phyloP scores from a whole-genome alignment of 164 flowering plant species.

The Paratinospora sagittata region DNA sequence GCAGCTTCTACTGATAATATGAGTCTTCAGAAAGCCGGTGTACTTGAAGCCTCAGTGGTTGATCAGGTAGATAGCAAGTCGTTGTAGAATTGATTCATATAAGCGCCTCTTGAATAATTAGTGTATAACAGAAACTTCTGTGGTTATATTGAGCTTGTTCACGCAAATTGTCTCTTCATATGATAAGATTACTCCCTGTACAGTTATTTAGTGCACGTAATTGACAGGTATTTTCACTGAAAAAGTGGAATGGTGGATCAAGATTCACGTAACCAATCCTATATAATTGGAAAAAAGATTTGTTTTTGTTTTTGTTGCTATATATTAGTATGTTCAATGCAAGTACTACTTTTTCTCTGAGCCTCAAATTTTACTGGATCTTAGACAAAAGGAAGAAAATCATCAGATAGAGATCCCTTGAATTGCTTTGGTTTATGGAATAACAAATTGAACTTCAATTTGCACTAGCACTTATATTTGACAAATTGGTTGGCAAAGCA shows the following conservation, averaged over 20 bases:
- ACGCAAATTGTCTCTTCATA: too few species aligned
- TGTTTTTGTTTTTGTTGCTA: too few species aligned
- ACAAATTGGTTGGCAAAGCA: constrained; percentile 17
- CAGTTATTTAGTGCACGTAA: not conserved
- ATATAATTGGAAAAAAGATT: not conserved
- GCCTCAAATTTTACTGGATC: too few species aligned
- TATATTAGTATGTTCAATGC: too few species aligned
- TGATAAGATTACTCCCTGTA: too few species aligned
- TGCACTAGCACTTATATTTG: not conserved
- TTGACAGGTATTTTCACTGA: not conserved
- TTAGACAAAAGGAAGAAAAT: too few species aligned
- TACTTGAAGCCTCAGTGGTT: constrained; percentile 45
- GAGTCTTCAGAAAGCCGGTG: constrained; percentile 90
- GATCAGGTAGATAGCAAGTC: constrained; percentile 32
- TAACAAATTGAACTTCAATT: not conserved
- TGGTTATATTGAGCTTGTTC: too few species aligned
- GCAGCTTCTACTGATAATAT: constrained; percentile 90
- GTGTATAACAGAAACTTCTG: too few species aligned
- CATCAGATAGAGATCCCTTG: too few species aligned
- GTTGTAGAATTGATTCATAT: not conserved
- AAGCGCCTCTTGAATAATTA: not conserved
- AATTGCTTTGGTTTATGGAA: not conserved
- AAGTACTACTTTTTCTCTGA: too few species aligned
- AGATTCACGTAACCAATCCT: not conserved
- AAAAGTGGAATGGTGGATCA: not conserved